Evolutionary conservation across 306 rosid species (phyloP).

Genomic region (Casuarina cunninghamiana): DNA sequence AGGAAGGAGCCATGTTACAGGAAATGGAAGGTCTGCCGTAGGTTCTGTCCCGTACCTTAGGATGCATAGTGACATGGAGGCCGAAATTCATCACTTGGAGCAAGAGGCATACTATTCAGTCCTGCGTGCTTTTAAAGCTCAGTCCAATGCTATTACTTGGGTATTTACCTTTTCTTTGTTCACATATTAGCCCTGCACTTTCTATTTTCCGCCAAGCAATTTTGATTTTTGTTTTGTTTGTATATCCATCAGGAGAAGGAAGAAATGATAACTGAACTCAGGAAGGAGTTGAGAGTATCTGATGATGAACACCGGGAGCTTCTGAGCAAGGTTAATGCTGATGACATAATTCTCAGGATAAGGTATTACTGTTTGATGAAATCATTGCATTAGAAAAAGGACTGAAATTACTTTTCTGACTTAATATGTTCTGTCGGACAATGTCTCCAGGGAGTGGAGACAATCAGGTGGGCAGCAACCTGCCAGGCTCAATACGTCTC

Average conservation of each 20-base stretch:
- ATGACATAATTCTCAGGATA: constrained; percentile 74
- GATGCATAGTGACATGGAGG: constrained; percentile 71
- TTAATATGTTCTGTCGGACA: constrained; percentile 27
- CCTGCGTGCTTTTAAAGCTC: constrained; percentile 96
- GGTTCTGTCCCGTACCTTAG: constrained; percentile 48
- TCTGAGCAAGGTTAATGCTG: constrained; percentile 78
- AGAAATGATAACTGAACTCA: constrained; percentile 92
- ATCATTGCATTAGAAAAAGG: constrained; percentile 1
- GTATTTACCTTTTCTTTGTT: constrained; percentile 43
- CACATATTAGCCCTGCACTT: neutral
- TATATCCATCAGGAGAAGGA: constrained; percentile 79
- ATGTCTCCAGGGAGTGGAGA: constrained; percentile 83
- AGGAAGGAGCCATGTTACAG: constrained; percentile 42
- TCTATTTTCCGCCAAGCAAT: constrained; percentile 16
- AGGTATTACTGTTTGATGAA: constrained; percentile 47
- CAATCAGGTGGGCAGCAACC: constrained; percentile 70
- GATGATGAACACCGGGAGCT: constrained; percentile 95
- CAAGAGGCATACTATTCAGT: constrained; percentile 95
- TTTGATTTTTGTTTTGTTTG: constrained; percentile 17
- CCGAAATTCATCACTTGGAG: constrained; percentile 88
- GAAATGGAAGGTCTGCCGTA: constrained; percentile 54
- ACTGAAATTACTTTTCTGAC: constrained; percentile 13
- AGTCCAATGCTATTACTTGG: constrained; percentile 93
- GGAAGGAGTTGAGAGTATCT: constrained; percentile 97
- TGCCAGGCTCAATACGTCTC: constrained; percentile 64